Evolutionary conservation across 371 early-diverging fungal species (phyloP).

Genomic region (Lichtheimia corymbifera): DNA sequence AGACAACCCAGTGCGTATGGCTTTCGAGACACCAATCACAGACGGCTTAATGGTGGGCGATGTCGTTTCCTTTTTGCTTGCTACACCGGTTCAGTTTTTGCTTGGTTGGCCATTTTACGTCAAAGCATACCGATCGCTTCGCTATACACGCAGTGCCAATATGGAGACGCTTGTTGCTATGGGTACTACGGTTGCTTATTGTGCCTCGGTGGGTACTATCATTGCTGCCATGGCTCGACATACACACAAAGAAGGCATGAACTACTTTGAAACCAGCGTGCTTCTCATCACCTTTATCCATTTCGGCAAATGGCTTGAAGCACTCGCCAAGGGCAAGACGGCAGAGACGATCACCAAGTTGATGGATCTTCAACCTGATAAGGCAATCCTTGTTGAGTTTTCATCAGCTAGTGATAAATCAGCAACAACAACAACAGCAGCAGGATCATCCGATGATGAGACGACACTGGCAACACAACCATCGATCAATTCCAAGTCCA

Average conservation of each 20-base stretch:
- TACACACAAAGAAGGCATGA: conserved; percentile 33
- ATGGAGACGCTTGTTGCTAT: conserved; percentile 73
- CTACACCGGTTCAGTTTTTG: conserved; percentile 63
- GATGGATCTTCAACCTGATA: conserved; percentile 69
- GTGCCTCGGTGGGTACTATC: conserved; percentile 57
- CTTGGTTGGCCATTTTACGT: conserved; percentile 55
- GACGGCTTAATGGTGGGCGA: conserved; percentile 53
- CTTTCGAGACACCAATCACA: conserved; percentile 34
- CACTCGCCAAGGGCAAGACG: conserved; percentile 70
- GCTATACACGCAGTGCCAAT: conserved; percentile 62
- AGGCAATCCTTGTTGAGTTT: conserved; percentile 50
- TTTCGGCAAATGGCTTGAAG: conserved; percentile 73
- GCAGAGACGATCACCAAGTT: conserved; percentile 70
- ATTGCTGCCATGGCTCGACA: conserved; percentile 51
- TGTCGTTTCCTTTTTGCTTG: conserved; percentile 49
- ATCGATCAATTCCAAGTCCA: not conserved
- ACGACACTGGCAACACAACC: not conserved
- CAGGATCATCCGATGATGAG: not conserved
- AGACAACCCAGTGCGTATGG: conserved; percentile 36
- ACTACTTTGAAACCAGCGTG: conserved; percentile 71
- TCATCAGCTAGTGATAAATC: not conserved
- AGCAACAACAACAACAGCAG: too few species aligned
- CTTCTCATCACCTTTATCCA: conserved; percentile 69
- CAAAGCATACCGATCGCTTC: conserved; percentile 56
- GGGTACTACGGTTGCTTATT: conserved; percentile 69